Percentiles rank a stretch among this genome's conserved stretches.
Evolutionary conservation across 1,284 basidiomycete species (phyloP).

Genomic region (Fomitiporia mediterranea): DNA sequence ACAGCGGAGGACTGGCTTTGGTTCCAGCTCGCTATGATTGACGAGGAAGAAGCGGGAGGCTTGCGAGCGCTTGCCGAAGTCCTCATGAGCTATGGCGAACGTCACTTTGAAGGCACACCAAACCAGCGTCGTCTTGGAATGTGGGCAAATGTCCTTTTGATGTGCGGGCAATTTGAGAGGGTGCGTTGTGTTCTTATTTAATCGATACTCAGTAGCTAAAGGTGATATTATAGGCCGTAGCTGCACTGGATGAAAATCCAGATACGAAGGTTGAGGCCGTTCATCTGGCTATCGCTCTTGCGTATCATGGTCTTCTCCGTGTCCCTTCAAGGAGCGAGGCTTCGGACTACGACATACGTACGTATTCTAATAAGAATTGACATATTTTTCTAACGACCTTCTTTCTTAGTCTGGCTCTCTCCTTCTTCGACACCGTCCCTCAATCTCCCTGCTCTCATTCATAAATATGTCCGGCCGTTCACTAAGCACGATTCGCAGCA

Average conservation of each 20-base stretch:
- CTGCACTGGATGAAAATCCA: slow-evolving; percentile 83
- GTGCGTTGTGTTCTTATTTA: slow-evolving; percentile 38
- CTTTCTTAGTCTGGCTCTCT: slow-evolving; percentile 54
- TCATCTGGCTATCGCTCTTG: slow-evolving; percentile 87
- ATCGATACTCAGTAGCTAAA: slow-evolving; percentile 8
- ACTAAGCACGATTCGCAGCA: slow-evolving; percentile 89
- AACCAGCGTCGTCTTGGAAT: slow-evolving; percentile 55
- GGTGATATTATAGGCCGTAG: slow-evolving; percentile 60
- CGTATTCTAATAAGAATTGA: slow-evolving; percentile 33
- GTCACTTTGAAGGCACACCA: slow-evolving; percentile 78
- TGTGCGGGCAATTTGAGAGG: slow-evolving; percentile 93
- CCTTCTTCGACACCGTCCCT: slow-evolving; percentile 63
- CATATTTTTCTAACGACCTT: slow-evolving; percentile 6
- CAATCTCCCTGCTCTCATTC: slow-evolving; percentile 83
- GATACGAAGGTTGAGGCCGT: slow-evolving; percentile 93
- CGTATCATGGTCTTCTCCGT: slow-evolving; percentile 91
- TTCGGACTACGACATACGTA: slow-evolving; percentile 79
- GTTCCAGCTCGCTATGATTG: slow-evolving; percentile 90
- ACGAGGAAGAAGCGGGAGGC: slow-evolving; percentile 76
- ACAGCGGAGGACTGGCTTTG: slow-evolving; percentile 99
- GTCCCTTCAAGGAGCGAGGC: slow-evolving; percentile 76
- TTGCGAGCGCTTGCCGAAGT: slow-evolving; percentile 78
- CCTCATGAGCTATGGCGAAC: slow-evolving; percentile 83
- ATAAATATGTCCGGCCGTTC: slow-evolving; percentile 91
- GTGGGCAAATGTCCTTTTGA: slow-evolving; percentile 89